Evolutionary conservation across 2,329 filamentous ascomycete genomes (phyloP), one percentile per base, ranked within the genome.

Genomic region (Alternaria brassicicola): DNA sequence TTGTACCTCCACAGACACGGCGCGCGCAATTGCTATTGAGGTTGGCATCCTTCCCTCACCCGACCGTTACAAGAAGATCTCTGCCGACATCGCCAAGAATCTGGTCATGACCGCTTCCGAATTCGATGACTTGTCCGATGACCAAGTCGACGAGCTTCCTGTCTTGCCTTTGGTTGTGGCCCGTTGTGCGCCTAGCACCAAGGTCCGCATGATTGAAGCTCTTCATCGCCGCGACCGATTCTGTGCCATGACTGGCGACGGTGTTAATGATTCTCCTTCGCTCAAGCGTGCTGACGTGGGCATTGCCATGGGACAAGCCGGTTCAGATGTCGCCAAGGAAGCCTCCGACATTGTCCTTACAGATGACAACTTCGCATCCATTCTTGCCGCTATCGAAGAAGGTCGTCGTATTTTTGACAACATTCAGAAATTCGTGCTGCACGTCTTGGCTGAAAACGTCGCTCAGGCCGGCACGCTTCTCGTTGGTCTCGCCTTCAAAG

Each of bases 181-280:
- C 35, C 88, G 92, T 35, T 96, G 92, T 73, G 90, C 91, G 1
- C 92, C 93, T 0, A 87, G 90, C 58, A 96, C 92, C 36, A 96
- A 96, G 79, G 92, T 92, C 4, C 88, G 91, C 58, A 96, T 96
- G 92, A 93, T 96, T 50, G 91, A 93, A 66, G 92, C 92, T 6
- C 85, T 96, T 15, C 90, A 93, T 64, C 87, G 92, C 15, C 88
- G 92, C 38, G 84, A 85, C 21, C 85, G 85, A 19, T 94, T 90
- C 76, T 91, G 89, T 76, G 91, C 91, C 58, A 95, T 96, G 91
- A 95, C 91, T 17, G 92, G 92, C 57, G 92, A 96, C 68, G 92
- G 92, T 45, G 92, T 95, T 62, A 96, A 96, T 72, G 92, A 96
- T 72, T 90, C 90, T 2, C 92, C 92, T 0, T 92, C 90, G 4